These are phyloP conservation scores for Saraca asoca DNA, from an alignment of 331 rosid genomes.

Conservation along the genomic window DNA sequence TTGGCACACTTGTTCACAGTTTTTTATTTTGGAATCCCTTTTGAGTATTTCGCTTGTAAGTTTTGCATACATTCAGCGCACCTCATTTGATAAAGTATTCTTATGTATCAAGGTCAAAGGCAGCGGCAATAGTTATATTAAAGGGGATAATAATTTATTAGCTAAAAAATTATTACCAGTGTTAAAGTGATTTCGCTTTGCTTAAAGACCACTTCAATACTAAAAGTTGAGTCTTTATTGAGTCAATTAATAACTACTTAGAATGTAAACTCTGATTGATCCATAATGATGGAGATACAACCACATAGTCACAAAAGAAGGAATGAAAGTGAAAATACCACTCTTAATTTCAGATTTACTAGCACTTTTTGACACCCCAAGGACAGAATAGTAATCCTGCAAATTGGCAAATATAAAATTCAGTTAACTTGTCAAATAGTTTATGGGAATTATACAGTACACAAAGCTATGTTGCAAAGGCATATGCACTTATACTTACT, in stretches of 20 bases:
- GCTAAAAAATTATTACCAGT: background rate
- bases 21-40: background rate
- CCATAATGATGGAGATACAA: constrained; percentile 1
- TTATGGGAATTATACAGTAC: background rate
- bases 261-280: constrained; percentile 1
- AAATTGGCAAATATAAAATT: constrained; percentile 29
- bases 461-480: constrained; percentile 26
- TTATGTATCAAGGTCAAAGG: background rate
- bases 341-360: constrained; percentile 94
- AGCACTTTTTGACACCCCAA: constrained; percentile 86
- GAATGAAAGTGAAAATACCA: constrained; percentile 52
- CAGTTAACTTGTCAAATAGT: constrained; percentile 21
- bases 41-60: background rate
- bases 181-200: background rate
- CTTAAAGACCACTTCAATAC: background rate
- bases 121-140: background rate
- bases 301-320: constrained; percentile 8
- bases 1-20: constrained; percentile 1
- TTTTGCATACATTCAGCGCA: background rate
- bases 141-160: background rate
- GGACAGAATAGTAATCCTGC: constrained; percentile 93
- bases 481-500: constrained; percentile 57
- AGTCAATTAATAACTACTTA: constrained; percentile 19
- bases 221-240: background rate
- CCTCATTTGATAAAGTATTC: background rate